These are phyloP conservation scores for Neurospora terricola DNA, from an alignment of 495 filamentous ascomycete genomes.

Conservation along the genomic window DNA sequence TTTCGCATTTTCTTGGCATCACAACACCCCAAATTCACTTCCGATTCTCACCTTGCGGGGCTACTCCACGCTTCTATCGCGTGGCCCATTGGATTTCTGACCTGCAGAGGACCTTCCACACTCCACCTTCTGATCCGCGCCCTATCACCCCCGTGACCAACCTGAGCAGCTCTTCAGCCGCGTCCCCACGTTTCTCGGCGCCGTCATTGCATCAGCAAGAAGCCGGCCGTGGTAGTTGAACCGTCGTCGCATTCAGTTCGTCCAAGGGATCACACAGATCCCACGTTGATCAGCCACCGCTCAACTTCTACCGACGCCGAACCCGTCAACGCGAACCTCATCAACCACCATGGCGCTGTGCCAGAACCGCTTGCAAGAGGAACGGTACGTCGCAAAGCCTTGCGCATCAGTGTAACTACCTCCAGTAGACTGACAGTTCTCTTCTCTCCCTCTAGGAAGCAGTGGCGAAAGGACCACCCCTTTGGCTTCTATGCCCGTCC, in stretches of 20 bases:
- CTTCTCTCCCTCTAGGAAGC: slow-evolving; percentile 51
- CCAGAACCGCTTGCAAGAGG: slow-evolving; percentile 80
- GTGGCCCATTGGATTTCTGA: slow-evolving; percentile 6
- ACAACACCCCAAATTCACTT: neutral
- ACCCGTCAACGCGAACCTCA: slow-evolving; percentile 2
- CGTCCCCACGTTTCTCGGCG: slow-evolving; percentile 12
- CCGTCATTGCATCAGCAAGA: slow-evolving; percentile 3
- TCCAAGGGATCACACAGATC: neutral
- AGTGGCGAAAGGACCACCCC: slow-evolving; percentile 93
- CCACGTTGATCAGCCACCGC: slow-evolving; percentile 5
- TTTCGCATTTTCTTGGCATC: slow-evolving; percentile 2
- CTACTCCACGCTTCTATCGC: neutral
- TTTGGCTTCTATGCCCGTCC: slow-evolving; percentile 97
- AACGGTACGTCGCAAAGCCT: slow-evolving; percentile 52
- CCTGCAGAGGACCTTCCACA: slow-evolving; percentile 11
- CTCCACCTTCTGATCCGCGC: slow-evolving; percentile 4
- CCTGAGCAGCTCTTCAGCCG: slow-evolving; percentile 3
- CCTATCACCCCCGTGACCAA: slow-evolving; percentile 12
- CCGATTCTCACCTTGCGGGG: neutral
- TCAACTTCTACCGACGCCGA: slow-evolving; percentile 4
- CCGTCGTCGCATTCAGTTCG: neutral
- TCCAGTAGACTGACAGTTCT: neutral
- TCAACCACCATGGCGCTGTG: slow-evolving; percentile 65
- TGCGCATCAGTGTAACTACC: neutral
- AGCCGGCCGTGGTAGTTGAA: neutral